Evolutionary conservation across 1,139 yeast species (phyloP).

Genomic region (Hemisphaericaspora xylanilytica): DNA sequence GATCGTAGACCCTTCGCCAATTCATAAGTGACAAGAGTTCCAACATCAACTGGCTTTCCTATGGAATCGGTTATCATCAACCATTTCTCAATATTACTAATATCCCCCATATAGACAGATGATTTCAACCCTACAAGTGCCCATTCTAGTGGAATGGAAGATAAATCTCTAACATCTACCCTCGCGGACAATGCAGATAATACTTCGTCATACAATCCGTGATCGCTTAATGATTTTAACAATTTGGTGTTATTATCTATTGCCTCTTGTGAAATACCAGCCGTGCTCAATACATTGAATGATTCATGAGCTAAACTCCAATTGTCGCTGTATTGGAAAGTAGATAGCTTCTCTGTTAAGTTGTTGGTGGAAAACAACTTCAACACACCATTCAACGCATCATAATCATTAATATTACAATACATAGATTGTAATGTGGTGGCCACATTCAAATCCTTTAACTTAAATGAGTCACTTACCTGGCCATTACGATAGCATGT

Average conservation of each 20-base stretch:
- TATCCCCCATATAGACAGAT: constrained; percentile 63
- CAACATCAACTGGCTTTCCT: constrained; percentile 48
- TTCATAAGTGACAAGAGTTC: constrained; percentile 58
- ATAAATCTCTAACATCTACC: constrained; percentile 22
- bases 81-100: constrained; percentile 59
- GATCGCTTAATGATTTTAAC: constrained; percentile 39
- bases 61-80: constrained; percentile 31
- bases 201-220: constrained; percentile 44
- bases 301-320: constrained; percentile 91
- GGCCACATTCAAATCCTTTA: constrained; percentile 41
- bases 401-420: constrained; percentile 84
- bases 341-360: constrained; percentile 68
- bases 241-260: constrained; percentile 35
- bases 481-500: constrained; percentile 56
- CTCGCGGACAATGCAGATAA: constrained; percentile 32
- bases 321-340: constrained; percentile 80
- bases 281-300: constrained; percentile 62
- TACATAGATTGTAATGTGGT: constrained; percentile 72
- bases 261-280: constrained; percentile 28
- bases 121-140: constrained; percentile 71
- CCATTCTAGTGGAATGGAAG: constrained; percentile 49
- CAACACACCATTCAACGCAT: constrained; percentile 84
- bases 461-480: constrained; percentile 26
- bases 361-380: constrained; percentile 70
- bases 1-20: constrained; percentile 60